Conservation (phyloP, 768 basidiomycete species). For the Mycena leptocephala region DNA sequence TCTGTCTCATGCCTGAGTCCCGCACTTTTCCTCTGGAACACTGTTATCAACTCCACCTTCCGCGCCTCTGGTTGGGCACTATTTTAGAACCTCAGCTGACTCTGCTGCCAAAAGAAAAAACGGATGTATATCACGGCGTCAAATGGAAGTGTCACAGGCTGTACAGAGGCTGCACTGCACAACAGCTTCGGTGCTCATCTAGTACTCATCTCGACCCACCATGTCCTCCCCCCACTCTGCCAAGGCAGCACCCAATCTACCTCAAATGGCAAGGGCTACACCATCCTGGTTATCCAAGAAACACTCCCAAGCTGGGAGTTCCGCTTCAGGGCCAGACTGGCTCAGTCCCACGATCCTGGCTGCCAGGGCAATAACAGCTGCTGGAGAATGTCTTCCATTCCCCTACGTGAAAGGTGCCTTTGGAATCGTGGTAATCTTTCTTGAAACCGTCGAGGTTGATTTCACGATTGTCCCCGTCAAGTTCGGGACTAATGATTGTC, state of each 20-base stretch:
- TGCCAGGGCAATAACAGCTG: conserved; percentile 7
- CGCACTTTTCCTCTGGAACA: too few species aligned
- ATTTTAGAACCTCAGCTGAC: not conserved
- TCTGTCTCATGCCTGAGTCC: too few species aligned
- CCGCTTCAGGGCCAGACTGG: not conserved
- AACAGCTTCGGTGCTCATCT: conserved; percentile 2
- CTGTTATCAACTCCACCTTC: too few species aligned
- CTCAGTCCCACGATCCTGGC: not conserved
- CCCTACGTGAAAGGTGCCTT: conserved; percentile 9
- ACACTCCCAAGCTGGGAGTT: conserved; percentile 5
- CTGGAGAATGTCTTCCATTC: conserved; percentile 11
- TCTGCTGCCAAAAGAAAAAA: not conserved
- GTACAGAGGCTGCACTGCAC: not conserved
- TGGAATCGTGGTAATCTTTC: conserved; percentile 8
- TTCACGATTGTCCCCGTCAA: not conserved
- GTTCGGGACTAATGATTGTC: not conserved
- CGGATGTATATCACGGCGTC: not conserved
- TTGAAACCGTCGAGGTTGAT: conserved; percentile 10
- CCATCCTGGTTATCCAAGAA: conserved; percentile 3
- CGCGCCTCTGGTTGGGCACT: not conserved
- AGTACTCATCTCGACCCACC: conserved; percentile 2
- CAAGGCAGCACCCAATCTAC: conserved; percentile 3
- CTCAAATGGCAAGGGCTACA: conserved; percentile 8
- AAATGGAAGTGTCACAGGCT: conserved; percentile 2
- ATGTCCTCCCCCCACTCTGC: not conserved